Evolutionary conservation across 2,329 filamentous ascomycete species (phyloP).

Genomic region (Harringtonia aguacate): DNA sequence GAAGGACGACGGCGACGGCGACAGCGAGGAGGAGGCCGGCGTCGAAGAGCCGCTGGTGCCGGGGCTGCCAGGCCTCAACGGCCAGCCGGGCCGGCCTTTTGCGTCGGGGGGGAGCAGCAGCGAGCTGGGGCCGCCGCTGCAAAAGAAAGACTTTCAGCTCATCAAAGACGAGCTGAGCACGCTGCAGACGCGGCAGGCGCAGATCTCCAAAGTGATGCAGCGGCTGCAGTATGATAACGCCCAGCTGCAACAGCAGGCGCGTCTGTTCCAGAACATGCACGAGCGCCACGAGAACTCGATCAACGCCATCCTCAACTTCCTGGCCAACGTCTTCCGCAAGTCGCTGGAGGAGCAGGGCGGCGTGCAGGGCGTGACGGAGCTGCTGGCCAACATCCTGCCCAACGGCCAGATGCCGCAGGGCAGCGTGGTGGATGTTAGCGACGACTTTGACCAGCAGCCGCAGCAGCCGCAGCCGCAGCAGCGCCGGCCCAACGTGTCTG

Average conservation of each 20-base stretch:
- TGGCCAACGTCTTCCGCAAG: constrained; percentile 92
- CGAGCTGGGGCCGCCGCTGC: constrained; percentile 37
- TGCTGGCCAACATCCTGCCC: constrained; percentile 68
- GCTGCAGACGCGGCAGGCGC: constrained; percentile 74
- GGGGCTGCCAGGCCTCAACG: constrained; percentile 9
- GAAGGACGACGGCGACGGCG: constrained; percentile 56
- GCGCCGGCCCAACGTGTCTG: too few relatives aligned
- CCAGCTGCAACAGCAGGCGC: constrained; percentile 76
- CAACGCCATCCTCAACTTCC: constrained; percentile 94
- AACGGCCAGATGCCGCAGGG: constrained; percentile 41
- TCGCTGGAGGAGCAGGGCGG: constrained; percentile 77
- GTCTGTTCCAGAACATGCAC: constrained; percentile 82
- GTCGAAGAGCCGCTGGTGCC: constrained; percentile 26
- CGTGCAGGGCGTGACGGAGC: constrained; percentile 68
- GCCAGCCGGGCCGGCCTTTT: constrained; percentile 17
- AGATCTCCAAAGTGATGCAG: constrained; percentile 74
- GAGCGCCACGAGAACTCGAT: constrained; percentile 98
- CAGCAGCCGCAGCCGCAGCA: too few relatives aligned
- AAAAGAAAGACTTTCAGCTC: constrained; percentile 63
- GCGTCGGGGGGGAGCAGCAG: constrained; percentile 18
- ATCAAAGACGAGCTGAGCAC: constrained; percentile 73
- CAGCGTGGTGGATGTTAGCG: constrained; percentile 46
- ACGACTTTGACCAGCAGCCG: constrained; percentile 44
- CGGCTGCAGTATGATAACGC: constrained; percentile 78
- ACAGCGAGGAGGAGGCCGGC: constrained; percentile 65